phyloP scores from a whole-genome alignment of 2,329 filamentous ascomycete species.

The Phialemoniopsis sp. region DNA sequence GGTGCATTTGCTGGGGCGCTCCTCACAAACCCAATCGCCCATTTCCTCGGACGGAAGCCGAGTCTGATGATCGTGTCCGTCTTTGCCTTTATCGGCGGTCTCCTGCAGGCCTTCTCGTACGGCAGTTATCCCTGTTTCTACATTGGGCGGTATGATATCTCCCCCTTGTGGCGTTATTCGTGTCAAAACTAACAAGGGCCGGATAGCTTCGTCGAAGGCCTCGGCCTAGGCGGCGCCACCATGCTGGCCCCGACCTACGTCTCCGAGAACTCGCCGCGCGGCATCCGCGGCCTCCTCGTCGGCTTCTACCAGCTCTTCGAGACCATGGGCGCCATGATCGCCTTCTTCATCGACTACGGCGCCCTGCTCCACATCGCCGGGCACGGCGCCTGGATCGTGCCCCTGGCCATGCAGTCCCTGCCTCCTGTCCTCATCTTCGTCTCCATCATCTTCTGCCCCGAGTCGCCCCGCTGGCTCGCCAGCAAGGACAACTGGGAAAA shows the following conservation, averaged over 20 bases:
- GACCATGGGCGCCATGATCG: conserved; percentile 44
- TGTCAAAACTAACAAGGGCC: too few species aligned
- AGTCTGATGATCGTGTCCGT: conserved; percentile 19
- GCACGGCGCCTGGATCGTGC: conserved; percentile 50
- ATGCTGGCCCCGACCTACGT: conserved; percentile 60
- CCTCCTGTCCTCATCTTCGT: conserved; percentile 48
- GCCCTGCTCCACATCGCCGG: conserved; percentile 34
- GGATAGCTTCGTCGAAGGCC: conserved; percentile 43
- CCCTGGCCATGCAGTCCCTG: conserved; percentile 51
- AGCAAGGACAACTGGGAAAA: conserved; percentile 54
- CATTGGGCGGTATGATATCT: conserved; percentile 17
- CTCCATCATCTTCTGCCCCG: conserved; percentile 54
- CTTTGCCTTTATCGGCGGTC: conserved; percentile 21
- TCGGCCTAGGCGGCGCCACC: conserved; percentile 45
- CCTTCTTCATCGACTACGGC: conserved; percentile 52
- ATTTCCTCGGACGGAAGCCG: conserved; percentile 23
- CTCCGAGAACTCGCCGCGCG: conserved; percentile 54
- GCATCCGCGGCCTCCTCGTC: conserved; percentile 54
- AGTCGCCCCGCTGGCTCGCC: conserved; percentile 58
- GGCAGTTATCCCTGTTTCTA: conserved; percentile 21
- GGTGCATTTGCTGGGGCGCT: conserved; percentile 16
- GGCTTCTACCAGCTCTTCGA: conserved; percentile 59
- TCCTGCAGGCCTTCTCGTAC: conserved; percentile 23
- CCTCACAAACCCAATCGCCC: conserved; percentile 17
- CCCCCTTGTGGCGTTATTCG: too few species aligned